Evolutionary conservation across 1,284 basidiomycete genomes (phyloP), one percentile per base, ranked within the genome.

Genomic region (Ustilago lituana): DNA sequence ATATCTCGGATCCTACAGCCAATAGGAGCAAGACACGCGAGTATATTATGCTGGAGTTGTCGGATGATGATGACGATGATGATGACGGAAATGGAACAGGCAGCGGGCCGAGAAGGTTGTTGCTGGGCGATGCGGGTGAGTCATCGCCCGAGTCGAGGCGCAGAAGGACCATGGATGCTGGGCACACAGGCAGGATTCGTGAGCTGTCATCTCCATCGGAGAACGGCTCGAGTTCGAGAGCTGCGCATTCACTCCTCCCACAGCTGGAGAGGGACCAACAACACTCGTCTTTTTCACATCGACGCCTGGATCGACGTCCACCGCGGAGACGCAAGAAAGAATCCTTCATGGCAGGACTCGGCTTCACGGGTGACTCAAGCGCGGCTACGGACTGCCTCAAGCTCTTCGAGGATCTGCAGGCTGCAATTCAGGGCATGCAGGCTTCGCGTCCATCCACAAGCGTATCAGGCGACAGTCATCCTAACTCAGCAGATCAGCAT

Each of bases 381-480:
- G 32, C 43, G 11, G 33, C 49, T 14, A 56, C 52, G 22, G 62
- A 65, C 31, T 57, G 57, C 22, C n/a, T 61, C 39, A 70, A 65
- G 53, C 50, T 70, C 9, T 70, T 70, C 23, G 58, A 70, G 22
- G 54, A 70, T 36, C 48, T 70, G 22, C 62, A 65, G 37, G 67
- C 67, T 17, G 67, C 58, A 8, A 61, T 70, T 12, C 41, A 62
- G 23, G 57, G 53, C 2, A 65, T 63, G 56, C 47, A 56, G 38
- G 50, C 55, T 8, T 45, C 46, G 10, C 24, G 51, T 7, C 47
- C 55, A 3, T 50, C 50, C 1, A 47, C 51, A 7, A 59, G 43
- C n/a, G 51, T 38, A 0, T 43, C 51, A 14, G 29, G 20, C 7
- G 35, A 53, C 11, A 27, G 19, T 12, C 12, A 15, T 9, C 17